phyloP scores from a whole-genome alignment of 192 early-diverging fungal genomes.

The Geranomyces variabilis region DNA sequence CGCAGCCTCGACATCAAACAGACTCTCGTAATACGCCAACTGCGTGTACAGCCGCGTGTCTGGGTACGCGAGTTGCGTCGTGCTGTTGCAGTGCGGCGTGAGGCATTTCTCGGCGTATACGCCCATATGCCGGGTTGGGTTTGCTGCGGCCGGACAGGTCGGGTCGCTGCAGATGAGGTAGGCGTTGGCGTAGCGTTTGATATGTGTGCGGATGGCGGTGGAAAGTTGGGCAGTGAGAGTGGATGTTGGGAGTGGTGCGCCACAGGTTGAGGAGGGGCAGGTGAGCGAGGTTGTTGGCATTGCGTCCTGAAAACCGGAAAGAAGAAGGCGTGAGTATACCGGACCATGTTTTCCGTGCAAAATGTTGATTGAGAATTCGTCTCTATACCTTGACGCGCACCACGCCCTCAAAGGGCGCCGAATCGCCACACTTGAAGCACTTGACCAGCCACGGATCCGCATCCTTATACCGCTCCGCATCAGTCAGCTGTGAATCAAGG shows the following conservation, averaged over 20 bases:
- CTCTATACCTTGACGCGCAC: constrained; percentile 23
- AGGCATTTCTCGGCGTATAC: constrained; percentile 75
- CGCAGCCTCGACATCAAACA: constrained; percentile 62
- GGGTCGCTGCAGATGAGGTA: constrained; percentile 78
- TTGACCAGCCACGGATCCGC: constrained; percentile 63
- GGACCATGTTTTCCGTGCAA: constrained; percentile 11
- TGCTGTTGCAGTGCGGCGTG: constrained; percentile 55
- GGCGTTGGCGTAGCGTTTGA: constrained; percentile 76
- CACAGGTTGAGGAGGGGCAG: constrained; percentile 61
- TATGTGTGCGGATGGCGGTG: constrained; percentile 63
- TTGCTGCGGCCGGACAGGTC: constrained; percentile 54
- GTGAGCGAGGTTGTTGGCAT: constrained; percentile 1
- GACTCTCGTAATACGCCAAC: constrained; percentile 72
- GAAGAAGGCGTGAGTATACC: not conserved
- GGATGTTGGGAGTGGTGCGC: constrained; percentile 38
- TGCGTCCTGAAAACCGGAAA: constrained; percentile 3
- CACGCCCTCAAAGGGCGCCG: constrained; percentile 47
- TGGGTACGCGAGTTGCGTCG: constrained; percentile 68
- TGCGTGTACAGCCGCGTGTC: constrained; percentile 81
- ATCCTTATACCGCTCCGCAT: constrained; percentile 77
- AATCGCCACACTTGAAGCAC: constrained; percentile 65
- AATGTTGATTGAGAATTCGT: constrained; percentile 14
- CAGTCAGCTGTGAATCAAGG: constrained; percentile 73
- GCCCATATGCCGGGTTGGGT: constrained; percentile 66
- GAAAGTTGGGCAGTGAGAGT: constrained; percentile 69